Conservation (phyloP, 805 yeast genomes). For the Kodamaea kakaduensis region DNA sequence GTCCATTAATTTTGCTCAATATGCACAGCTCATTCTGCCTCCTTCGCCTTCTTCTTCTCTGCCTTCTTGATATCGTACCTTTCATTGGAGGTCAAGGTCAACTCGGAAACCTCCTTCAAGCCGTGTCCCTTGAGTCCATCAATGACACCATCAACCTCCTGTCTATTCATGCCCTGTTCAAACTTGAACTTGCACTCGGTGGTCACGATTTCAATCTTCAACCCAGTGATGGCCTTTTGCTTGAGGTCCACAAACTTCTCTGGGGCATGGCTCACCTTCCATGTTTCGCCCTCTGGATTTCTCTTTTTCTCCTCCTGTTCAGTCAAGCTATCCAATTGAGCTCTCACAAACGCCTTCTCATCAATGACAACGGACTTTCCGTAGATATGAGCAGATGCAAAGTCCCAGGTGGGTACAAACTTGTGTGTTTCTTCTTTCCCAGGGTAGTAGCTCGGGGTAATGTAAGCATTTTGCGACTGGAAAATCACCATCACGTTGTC, state of each 20-base stretch:
- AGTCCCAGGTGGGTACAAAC: conserved; percentile 71
- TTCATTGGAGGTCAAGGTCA: conserved; percentile 16
- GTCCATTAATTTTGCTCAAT: too few relatives aligned
- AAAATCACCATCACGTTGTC: conserved; percentile 49
- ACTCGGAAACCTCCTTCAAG: conserved; percentile 23
- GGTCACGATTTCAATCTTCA: conserved; percentile 46
- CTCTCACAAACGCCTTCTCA: conserved; percentile 42
- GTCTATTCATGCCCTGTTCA: conserved; percentile 44
- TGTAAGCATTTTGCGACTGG: conserved; percentile 49
- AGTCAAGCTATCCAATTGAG: conserved; percentile 43
- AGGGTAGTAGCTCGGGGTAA: conserved; percentile 58
- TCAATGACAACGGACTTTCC: conserved; percentile 48
- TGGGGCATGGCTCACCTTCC: conserved; percentile 60
- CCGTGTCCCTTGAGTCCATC: conserved; percentile 43
- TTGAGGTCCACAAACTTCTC: conserved; percentile 34
- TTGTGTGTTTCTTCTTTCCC: conserved; percentile 54
- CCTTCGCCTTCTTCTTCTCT: conserved; percentile 1
- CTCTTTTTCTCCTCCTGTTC: conserved; percentile 44
- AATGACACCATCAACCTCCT: conserved; percentile 51
- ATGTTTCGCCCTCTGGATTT: conserved; percentile 26
- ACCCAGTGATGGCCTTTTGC: conserved; percentile 52
- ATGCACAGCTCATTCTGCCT: too few relatives aligned
- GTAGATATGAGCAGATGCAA: conserved; percentile 51
- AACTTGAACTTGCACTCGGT: conserved; percentile 55
- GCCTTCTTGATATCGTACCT: conserved; percentile 8